phyloP scores from a whole-genome alignment of 108 stramenopile species.

The Aurantiochytrium sp. region DNA sequence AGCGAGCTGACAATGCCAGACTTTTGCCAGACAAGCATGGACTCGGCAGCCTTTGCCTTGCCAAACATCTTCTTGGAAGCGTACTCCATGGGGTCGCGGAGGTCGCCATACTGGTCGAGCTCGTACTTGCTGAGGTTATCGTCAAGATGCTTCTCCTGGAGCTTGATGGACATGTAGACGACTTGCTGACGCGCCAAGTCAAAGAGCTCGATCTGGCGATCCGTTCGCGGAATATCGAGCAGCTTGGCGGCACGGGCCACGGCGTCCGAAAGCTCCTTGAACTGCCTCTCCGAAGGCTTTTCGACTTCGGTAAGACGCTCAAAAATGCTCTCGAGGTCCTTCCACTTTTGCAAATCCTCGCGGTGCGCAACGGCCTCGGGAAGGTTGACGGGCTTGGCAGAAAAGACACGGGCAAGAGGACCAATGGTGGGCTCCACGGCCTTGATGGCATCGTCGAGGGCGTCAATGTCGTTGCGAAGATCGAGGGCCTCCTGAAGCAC shows the following conservation, averaged over 20 bases:
- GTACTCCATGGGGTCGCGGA: conserved; percentile 15
- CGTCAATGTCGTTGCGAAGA: neutral
- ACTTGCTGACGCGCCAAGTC: neutral
- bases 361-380: neutral
- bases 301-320: neutral
- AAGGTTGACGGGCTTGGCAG: conserved; percentile 3
- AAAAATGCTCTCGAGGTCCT: conserved; percentile 19
- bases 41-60: conserved; percentile 8
- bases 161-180: neutral
- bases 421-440: neutral
- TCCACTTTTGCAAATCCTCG: neutral
- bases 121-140: neutral
- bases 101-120: conserved; percentile 7
- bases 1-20: conserved; percentile 15
- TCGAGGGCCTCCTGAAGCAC: neutral
- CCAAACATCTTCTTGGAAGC: conserved; percentile 19
- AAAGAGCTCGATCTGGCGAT: conserved; percentile 15
- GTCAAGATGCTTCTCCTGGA: neutral
- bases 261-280: conserved; percentile 17
- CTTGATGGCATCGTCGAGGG: conserved; percentile 20
- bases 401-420: conserved; percentile 6
- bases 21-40: conserved; percentile 18
- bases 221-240: conserved; percentile 21
- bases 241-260: conserved; percentile 20
- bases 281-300: neutral